These are phyloP conservation scores for Arachis monticola DNA, from an alignment of 331 rosid species.

Conservation along the genomic window DNA sequence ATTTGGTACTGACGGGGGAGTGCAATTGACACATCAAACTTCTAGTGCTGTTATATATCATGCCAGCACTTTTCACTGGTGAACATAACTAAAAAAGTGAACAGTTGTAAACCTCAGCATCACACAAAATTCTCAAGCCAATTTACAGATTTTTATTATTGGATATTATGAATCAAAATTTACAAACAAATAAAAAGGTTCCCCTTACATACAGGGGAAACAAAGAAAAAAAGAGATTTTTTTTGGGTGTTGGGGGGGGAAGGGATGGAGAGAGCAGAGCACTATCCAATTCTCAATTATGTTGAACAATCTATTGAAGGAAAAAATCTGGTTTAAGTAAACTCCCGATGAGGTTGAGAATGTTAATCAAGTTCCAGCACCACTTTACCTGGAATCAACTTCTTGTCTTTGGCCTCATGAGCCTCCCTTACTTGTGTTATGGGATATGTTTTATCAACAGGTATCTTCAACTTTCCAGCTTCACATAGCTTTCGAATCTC, in stretches of 20 bases:
- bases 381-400: slow-evolving; percentile 73
- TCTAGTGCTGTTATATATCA: slow-evolving; percentile 18
- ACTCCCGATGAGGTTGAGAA: slow-evolving; percentile 21
- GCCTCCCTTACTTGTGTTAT: slow-evolving; percentile 83
- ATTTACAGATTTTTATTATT: slow-evolving; percentile 53
- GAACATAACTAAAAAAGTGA: slow-evolving; percentile 24
- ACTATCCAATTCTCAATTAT: slow-evolving; percentile 16
- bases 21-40: slow-evolving; percentile 37
- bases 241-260: too few relatives aligned
- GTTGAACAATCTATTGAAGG: slow-evolving; percentile 34
- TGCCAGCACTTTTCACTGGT: slow-evolving; percentile 31
- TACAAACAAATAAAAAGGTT: slow-evolving; percentile 26
- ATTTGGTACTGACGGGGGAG: slow-evolving; percentile 32
- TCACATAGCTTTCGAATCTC: slow-evolving; percentile 79
- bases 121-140: slow-evolving; percentile 41
- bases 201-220: slow-evolving; percentile 39
- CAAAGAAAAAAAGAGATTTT: slow-evolving; percentile 17
- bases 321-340: slow-evolving; percentile 9
- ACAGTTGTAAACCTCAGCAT: slow-evolving; percentile 22
- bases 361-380: slow-evolving; percentile 80
- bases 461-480: slow-evolving; percentile 81
- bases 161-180: slow-evolving; percentile 36
- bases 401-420: slow-evolving; percentile 85
- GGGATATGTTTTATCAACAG: slow-evolving; percentile 85
- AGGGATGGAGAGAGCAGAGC: too few relatives aligned